phyloP scores from a whole-genome alignment of 495 filamentous ascomycete species.

The Thozetella sp. region DNA sequence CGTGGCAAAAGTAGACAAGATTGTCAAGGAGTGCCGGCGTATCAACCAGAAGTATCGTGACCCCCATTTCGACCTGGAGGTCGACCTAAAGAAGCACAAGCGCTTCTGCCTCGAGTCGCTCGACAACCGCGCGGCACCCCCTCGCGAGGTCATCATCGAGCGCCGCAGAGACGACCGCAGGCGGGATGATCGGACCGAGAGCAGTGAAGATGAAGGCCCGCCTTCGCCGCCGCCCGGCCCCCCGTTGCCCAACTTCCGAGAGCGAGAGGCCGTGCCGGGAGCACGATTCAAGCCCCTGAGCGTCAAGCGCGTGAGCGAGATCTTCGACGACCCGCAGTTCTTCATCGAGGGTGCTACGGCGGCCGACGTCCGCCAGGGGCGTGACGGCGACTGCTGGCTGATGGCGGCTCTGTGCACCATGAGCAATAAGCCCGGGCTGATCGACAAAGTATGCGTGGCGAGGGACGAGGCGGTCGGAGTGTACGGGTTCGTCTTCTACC shows the following conservation, averaged over 20 bases:
- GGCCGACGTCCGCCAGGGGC: conserved; percentile 78
- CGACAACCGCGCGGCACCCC: conserved; percentile 20
- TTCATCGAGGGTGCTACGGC: conserved; percentile 82
- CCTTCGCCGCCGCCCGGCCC: conserved; percentile 4
- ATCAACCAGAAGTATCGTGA: conserved; percentile 92
- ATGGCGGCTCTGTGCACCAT: conserved; percentile 85
- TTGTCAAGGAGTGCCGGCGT: conserved; percentile 78
- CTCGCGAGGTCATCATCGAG: conserved; percentile 5
- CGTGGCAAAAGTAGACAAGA: conserved; percentile 74
- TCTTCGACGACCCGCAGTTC: conserved; percentile 87
- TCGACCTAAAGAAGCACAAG: conserved; percentile 66
- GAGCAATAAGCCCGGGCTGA: conserved; percentile 76
- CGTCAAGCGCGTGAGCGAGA: conserved; percentile 74
- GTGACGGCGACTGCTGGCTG: conserved; percentile 90
- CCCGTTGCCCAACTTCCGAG: conserved; percentile 9
- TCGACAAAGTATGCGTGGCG: conserved; percentile 83
- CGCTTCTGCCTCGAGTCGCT: conserved; percentile 69
- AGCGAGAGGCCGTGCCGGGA: conserved; percentile 14
- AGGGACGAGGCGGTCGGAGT: conserved; percentile 80
- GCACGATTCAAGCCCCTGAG: conserved; percentile 52
- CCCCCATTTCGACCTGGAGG: conserved; percentile 84
- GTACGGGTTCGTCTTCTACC: conserved; percentile 92
- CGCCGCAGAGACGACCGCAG: conserved; percentile 23
- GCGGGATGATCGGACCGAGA: conserved; percentile 20
- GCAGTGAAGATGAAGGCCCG: conserved; percentile 7